Base-by-base conservation (phyloP, 2,329 filamentous ascomycete genomes). In the Fusarium continuum region DNA sequence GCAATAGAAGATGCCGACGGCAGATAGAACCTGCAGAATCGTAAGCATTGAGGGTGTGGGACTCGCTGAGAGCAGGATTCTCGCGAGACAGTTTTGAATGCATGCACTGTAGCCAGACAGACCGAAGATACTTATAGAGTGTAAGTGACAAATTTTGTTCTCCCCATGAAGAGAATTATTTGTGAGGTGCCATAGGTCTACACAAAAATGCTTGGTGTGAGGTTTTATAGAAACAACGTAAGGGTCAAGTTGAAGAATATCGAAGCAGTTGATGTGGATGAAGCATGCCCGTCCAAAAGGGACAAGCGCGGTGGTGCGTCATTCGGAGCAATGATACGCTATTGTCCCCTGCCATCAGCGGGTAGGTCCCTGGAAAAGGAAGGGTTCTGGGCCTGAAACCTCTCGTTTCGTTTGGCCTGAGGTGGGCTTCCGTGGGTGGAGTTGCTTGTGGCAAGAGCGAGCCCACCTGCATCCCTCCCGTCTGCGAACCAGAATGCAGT, bases 191-290 rank as follows among this genome's bases (percentile, higher is more conserved):
- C 26, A 13, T 29, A 49, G 11, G 16, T 29, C 3, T 5, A n/a
- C 11, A 17, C 23, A 20, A 17, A 6, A 28, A 20, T 16, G 16
- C 11, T 26, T 28, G 20, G 20, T 36, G 20, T 39, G 43, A 45
- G 31, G 55, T 49, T 32, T 25, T 38, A 14, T 14, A 8, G 25
- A 28, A 41, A 5, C 20, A 34, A 25, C 22, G 47, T 45, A 60
- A 45, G 61, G 52, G 60, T 44, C 40, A 60, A 46, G 64, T 59
- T 64, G 59, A 54, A 55, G 61, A 65, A 54, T 28, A 54, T 57
- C 34, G 26, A 36, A 50, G 43, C 35, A 36, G 41, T 26, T 57
- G 29, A 57, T 23, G 35, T 45, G 40, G 43, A 43, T 55, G 28
- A 40, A 41, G 20, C n/a, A n/a, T n/a, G n/a, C 1, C 16, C 7